Evolutionary conservation across 306 rosid species (phyloP).

Genomic region (Senna siamea): DNA sequence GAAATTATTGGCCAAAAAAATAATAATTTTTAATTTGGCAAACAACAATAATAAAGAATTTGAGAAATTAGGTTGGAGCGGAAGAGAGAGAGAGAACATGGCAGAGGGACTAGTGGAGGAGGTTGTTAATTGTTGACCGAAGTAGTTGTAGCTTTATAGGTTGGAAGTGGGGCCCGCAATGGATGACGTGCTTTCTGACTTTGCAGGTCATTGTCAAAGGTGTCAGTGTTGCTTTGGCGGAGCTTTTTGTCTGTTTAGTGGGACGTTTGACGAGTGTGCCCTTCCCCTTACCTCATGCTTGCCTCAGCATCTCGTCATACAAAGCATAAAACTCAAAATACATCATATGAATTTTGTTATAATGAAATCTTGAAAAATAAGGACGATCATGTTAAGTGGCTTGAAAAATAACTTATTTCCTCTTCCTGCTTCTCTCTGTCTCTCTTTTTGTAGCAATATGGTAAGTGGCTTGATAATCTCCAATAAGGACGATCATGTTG

Average conservation of each 20-base stretch:
- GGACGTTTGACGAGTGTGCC: slow-evolving; percentile 27
- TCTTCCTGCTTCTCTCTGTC: neutral
- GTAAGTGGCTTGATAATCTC: neutral
- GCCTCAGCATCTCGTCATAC: slow-evolving; percentile 42
- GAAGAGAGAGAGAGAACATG: slow-evolving; percentile 14
- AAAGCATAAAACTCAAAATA: too few relatives aligned
- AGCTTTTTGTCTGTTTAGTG: slow-evolving; percentile 35
- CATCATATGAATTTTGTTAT: too few relatives aligned
- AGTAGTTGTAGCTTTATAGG: slow-evolving; percentile 16
- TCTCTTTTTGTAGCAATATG: too few relatives aligned
- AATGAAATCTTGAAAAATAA: too few relatives aligned
- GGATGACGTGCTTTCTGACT: slow-evolving; percentile 49
- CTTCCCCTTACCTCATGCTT: slow-evolving; percentile 43
- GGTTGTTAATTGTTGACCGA: slow-evolving; percentile 45
- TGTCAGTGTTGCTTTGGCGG: slow-evolving; percentile 23
- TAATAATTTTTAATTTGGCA: too few relatives aligned
- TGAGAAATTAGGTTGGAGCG: too few relatives aligned
- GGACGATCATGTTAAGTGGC: too few relatives aligned
- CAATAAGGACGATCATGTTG: neutral
- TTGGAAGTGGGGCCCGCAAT: neutral
- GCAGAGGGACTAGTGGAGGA: slow-evolving; percentile 30
- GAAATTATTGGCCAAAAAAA: too few relatives aligned
- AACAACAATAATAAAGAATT: too few relatives aligned
- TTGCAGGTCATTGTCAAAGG: slow-evolving; percentile 39
- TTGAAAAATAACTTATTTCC: too few relatives aligned